A percentile compares a stretch with the other conserved stretches of the same genome.
phyloP scores from a whole-genome alignment of 352 stramenopile genomes.

The Pythium plurisporium region DNA sequence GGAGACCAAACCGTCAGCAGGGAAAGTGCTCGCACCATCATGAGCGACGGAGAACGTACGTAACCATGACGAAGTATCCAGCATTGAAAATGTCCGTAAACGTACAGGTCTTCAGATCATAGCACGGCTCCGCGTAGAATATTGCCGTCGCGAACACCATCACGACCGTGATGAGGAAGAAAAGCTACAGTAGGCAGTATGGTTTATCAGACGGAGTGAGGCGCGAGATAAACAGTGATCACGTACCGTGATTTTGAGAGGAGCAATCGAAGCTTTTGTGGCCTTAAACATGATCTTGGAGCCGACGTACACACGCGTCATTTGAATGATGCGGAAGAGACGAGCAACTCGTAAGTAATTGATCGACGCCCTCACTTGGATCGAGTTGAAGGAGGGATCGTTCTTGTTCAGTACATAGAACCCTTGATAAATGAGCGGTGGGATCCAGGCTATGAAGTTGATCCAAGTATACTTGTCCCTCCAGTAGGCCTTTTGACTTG shows the following conservation, averaged over 20 bases:
- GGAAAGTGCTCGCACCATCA: neutral
- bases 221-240: too few species aligned
- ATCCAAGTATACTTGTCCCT: slow-evolving; percentile 29
- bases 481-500: slow-evolving; percentile 29
- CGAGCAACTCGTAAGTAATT: slow-evolving; percentile 34
- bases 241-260: slow-evolving; percentile 21
- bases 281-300: slow-evolving; percentile 42
- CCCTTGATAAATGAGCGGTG: slow-evolving; percentile 26
- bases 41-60: slow-evolving; percentile 30
- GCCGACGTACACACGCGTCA: slow-evolving; percentile 34
- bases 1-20: slow-evolving; percentile 14
- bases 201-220: too few species aligned
- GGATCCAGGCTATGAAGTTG: slow-evolving; percentile 28
- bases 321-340: slow-evolving; percentile 30
- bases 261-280: slow-evolving; percentile 28
- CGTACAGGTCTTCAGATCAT: slow-evolving; percentile 66
- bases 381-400: slow-evolving; percentile 19
- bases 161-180: slow-evolving; percentile 73
- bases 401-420: slow-evolving; percentile 3
- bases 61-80: slow-evolving; percentile 81
- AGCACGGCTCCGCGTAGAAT: slow-evolving; percentile 76
- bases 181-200: too few species aligned
- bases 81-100: slow-evolving; percentile 86
- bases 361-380: slow-evolving; percentile 3
- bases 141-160: slow-evolving; percentile 74